These are phyloP conservation scores for Pseudogymnoascus sp. DNA, from an alignment of 2,329 filamentous ascomycete species.

Conservation along the genomic window DNA sequence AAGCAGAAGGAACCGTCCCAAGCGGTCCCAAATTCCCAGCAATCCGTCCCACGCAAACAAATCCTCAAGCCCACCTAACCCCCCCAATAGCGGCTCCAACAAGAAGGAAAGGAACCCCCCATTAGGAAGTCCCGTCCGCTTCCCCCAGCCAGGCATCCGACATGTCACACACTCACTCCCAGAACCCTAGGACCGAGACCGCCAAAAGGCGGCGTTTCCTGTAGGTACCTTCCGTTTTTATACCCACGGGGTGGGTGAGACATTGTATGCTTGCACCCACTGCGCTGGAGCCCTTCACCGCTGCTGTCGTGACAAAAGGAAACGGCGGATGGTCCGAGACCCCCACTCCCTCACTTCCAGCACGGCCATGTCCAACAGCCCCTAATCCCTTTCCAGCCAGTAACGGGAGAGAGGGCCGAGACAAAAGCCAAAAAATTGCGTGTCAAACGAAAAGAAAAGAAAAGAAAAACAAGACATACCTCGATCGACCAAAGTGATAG, in stretches of 20 bases:
- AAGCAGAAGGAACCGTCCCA: neutral
- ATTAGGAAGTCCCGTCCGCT: neutral
- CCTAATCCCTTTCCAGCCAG: neutral
- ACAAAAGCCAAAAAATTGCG: too few species aligned
- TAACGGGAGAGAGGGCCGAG: too few species aligned
- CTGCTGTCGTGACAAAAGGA: neutral
- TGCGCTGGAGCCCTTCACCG: neutral
- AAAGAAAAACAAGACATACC: neutral
- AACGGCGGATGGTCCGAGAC: neutral
- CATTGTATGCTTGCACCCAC: neutral
- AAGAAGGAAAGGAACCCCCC: neutral
- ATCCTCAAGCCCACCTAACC: neutral
- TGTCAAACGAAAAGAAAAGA: too few species aligned
- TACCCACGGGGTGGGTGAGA: neutral
- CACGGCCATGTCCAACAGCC: neutral
- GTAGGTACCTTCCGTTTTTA: neutral
- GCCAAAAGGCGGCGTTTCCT: neutral
- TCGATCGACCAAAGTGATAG: neutral
- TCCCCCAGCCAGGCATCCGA: neutral
- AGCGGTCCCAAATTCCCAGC: neutral
- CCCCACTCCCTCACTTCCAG: neutral
- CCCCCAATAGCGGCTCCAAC: neutral
- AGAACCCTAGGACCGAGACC: too few species aligned
- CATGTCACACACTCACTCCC: neutral
- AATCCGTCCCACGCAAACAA: neutral